Base-by-base conservation (phyloP, 768 basidiomycete species). In the Tylopilus cervinicoccineus region DNA sequence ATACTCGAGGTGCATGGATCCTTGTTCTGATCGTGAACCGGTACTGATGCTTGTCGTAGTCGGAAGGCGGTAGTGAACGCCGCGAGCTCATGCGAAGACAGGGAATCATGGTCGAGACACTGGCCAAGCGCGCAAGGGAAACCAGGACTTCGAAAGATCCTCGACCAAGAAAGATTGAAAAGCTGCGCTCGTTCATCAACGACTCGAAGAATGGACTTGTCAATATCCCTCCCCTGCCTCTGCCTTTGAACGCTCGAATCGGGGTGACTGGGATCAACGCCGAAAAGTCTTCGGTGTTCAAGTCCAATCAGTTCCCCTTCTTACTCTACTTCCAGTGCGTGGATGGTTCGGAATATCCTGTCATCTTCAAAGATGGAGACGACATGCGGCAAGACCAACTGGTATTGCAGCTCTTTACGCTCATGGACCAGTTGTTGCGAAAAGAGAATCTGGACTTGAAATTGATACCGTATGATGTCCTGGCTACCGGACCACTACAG, bases 311-410 rank as follows among this genome's bases (percentile, higher is more conserved):
- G 45, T 92, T 84, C 59, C 96, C 96, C 0, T 76, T 99, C 44
- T 75, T 95, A 17, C 75, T 99, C 16, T 92, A 88, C 66, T 95
- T 98, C 68, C 85, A 90, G 57, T 88, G 88, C 56, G 74, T 82
- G 10, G 87, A 91, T 48, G 85, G 88, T 10, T 78, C 82, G 14
- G 89, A 93, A 62, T 98, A 88, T 66, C 89, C 94, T 0, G 80
- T 97, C 43, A 98, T 99, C 51, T 97, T 98, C 78, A 99, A 98
- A 69, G 94, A 97, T 57, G 96, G 96, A 13, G 96, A 98, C 63
- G 96, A 99, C 63, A 86, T 98, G 77, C 84, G 96, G 19, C 96
- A 99, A 67, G 96, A 99, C 64, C 96, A 99, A 66, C 81, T 99
- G 31, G 94, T 98, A 23, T 87, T 98, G 42, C 96, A 99, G 67